Conservation (phyloP, 352 stramenopile species). For the Phytopythium vexans region DNA sequence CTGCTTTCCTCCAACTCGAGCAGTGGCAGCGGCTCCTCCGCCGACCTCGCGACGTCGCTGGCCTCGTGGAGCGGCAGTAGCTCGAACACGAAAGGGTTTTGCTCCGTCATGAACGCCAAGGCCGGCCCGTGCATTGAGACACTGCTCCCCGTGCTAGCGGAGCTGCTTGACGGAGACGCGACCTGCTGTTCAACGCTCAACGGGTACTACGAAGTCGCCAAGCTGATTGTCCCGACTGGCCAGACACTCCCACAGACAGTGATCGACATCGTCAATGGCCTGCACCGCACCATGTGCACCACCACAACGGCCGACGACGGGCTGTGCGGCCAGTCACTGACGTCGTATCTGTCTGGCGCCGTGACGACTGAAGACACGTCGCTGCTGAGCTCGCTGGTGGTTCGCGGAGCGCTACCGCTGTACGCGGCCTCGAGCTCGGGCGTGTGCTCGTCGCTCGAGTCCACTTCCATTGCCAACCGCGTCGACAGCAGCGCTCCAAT, state of each 20-base stretch:
- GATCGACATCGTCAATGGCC: constrained; percentile 41
- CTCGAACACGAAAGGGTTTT: constrained; percentile 44
- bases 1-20: constrained; percentile 14
- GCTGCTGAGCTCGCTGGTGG: constrained; percentile 37
- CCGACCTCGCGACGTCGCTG: constrained; percentile 25
- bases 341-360: constrained; percentile 30
- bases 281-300: constrained; percentile 57
- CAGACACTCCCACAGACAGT: constrained; percentile 45
- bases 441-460: constrained; percentile 40
- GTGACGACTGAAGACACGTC: constrained; percentile 30
- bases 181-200: constrained; percentile 44
- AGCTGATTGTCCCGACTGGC: constrained; percentile 40
- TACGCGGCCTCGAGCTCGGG: constrained; percentile 39
- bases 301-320: constrained; percentile 27
- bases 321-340: constrained; percentile 44
- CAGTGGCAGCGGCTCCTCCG: constrained; percentile 12
- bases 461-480: constrained; percentile 31
- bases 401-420: constrained; percentile 39
- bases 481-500: constrained; percentile 24
- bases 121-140: constrained; percentile 41
- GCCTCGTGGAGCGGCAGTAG: constrained; percentile 33
- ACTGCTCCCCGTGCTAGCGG: constrained; percentile 38
- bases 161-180: constrained; percentile 39
- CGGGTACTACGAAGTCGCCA: constrained; percentile 42
- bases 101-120: constrained; percentile 49